These are phyloP conservation scores for Pseudogymnoascus sp. DNA, from an alignment of 2,329 filamentous ascomycete species.

Conservation along the genomic window DNA sequence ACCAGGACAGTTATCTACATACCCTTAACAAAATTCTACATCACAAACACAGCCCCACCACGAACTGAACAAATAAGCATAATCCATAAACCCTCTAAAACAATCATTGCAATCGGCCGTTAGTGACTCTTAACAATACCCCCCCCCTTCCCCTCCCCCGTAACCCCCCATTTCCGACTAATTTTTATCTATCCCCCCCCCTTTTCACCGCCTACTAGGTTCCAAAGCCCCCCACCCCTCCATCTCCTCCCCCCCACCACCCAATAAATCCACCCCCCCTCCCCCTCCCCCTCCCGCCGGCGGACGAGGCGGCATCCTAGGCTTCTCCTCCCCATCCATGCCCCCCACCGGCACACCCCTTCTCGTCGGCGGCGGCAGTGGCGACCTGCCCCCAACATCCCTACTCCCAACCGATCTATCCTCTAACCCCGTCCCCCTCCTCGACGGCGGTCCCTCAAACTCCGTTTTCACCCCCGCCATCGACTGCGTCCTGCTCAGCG, in stretches of 20 bases:
- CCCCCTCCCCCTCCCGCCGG: conserved; percentile 11
- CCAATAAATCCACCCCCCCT: conserved; percentile 22
- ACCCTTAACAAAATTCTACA: too few species aligned
- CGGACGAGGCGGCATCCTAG: conserved; percentile 22
- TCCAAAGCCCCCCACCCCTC: conserved; percentile 20
- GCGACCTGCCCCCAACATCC: conserved; percentile 13
- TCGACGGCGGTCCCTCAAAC: conserved; percentile 20
- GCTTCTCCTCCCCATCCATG: conserved; percentile 17
- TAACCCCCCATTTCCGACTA: too few species aligned
- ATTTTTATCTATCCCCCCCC: not conserved
- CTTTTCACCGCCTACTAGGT: conserved; percentile 10
- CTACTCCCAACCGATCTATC: not conserved
- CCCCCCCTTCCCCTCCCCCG: not conserved
- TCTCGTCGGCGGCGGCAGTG: conserved; percentile 22
- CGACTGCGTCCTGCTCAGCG: conserved; percentile 11
- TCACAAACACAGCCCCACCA: too few species aligned
- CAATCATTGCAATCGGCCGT: too few species aligned
- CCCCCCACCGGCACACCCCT: not conserved
- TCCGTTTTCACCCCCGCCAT: conserved; percentile 14
- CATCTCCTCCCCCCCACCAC: conserved; percentile 9
- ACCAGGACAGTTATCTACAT: too few species aligned
- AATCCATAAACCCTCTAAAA: too few species aligned
- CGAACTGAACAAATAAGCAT: too few species aligned
- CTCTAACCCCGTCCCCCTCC: conserved; percentile 16
- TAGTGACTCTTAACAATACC: not conserved